Percentiles rank a stretch among this genome's conserved stretches.
Evolutionary conservation across 1,284 basidiomycete species (phyloP).

Genomic region (Rhodotorula mucilaginosa): DNA sequence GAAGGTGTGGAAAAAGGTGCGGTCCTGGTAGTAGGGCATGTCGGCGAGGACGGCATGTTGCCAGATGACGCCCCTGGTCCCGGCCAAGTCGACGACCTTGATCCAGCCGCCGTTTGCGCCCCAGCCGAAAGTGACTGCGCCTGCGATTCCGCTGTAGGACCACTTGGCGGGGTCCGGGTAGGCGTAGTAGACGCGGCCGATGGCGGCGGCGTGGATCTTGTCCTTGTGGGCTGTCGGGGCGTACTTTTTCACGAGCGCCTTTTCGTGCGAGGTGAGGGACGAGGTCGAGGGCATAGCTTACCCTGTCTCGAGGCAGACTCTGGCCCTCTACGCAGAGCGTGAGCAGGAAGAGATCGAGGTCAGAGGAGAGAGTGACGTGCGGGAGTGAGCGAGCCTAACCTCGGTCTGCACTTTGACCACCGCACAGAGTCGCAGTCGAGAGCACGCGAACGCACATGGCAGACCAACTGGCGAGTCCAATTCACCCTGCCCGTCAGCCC

Average conservation of each 20-base stretch:
- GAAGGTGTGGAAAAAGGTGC: slow-evolving; percentile 92
- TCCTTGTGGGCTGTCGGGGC: slow-evolving; percentile 29
- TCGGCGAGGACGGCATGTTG: slow-evolving; percentile 86
- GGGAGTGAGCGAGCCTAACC: background rate
- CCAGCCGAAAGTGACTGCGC: slow-evolving; percentile 68
- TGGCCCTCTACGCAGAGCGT: no score
- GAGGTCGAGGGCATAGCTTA: slow-evolving; percentile 36
- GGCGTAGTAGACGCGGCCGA: slow-evolving; percentile 83
- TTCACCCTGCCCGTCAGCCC: background rate
- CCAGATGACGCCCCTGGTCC: slow-evolving; percentile 86
- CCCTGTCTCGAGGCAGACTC: no score
- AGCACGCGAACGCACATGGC: background rate
- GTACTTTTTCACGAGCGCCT: slow-evolving; percentile 41
- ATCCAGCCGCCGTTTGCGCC: slow-evolving; percentile 62
- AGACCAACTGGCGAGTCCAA: slow-evolving; percentile 23
- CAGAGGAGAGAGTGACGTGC: no score
- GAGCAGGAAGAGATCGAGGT: background rate
- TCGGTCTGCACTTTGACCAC: background rate
- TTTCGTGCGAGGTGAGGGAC: slow-evolving; percentile 39
- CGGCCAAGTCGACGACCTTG: slow-evolving; percentile 71
- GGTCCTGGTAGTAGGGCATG: slow-evolving; percentile 79
- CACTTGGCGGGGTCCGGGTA: slow-evolving; percentile 68
- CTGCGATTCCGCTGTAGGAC: slow-evolving; percentile 80
- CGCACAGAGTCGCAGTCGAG: no score
- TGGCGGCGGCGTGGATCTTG: slow-evolving; percentile 67